Conservation (phyloP, 208 protist genomes). For the Leishmania lainsoni region DNA sequence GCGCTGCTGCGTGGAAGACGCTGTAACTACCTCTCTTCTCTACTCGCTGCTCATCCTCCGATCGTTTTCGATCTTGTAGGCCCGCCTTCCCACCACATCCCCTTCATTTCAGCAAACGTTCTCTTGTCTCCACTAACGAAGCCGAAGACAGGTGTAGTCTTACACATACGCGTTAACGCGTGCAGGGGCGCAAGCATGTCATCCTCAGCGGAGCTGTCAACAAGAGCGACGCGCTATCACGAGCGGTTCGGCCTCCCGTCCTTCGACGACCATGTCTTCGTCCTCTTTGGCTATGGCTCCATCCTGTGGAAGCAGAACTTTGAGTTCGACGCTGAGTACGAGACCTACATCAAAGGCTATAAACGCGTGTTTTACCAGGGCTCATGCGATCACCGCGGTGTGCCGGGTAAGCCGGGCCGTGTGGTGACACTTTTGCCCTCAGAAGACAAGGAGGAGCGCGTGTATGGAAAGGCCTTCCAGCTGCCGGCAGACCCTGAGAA, state of each 20-base stretch:
- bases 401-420: constrained; percentile 56
- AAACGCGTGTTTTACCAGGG: constrained; percentile 84
- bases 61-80: background rate
- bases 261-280: constrained; percentile 51
- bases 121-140: background rate
- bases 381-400: constrained; percentile 76
- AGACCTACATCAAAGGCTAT: constrained; percentile 68
- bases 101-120: background rate
- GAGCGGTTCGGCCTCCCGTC: constrained; percentile 43
- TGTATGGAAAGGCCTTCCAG: constrained; percentile 80
- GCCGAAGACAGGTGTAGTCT: background rate
- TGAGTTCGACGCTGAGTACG: constrained; percentile 60
- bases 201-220: background rate
- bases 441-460: constrained; percentile 37
- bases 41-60: background rate
- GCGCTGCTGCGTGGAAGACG: background rate
- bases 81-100: background rate
- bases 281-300: constrained; percentile 87
- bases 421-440: constrained; percentile 65
- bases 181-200: background rate
- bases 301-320: constrained; percentile 91
- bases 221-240: constrained; percentile 21
- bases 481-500: constrained; percentile 61
- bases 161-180: background rate
- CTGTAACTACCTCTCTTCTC: background rate